Conservation (phyloP, 2,329 filamentous ascomycete species). For the Colletotrichum ledebouriae region DNA sequence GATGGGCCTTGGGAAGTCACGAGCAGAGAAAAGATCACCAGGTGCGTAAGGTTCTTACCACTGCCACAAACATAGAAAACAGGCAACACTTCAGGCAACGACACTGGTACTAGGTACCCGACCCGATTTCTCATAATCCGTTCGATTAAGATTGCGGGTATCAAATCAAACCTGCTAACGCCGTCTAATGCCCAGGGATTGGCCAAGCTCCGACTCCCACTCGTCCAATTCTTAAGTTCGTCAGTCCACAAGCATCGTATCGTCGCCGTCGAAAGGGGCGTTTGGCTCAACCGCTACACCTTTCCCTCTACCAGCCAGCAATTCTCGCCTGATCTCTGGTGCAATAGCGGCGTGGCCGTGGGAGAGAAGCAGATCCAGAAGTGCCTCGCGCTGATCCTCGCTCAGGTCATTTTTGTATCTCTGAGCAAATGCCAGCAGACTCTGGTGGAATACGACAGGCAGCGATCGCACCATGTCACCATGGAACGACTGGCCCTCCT, state of each 20-base stretch:
- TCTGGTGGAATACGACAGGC: slow-evolving; percentile 97
- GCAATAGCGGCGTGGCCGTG: slow-evolving; percentile 91
- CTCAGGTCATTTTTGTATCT: slow-evolving; percentile 96
- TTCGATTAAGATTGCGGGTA: slow-evolving; percentile 43
- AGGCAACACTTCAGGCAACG: background rate
- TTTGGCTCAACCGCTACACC: slow-evolving; percentile 77
- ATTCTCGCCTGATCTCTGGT: slow-evolving; percentile 89
- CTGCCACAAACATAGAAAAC: too few relatives aligned
- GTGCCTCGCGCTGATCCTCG: slow-evolving; percentile 91
- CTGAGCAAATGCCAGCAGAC: slow-evolving; percentile 90
- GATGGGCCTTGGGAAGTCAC: too few relatives aligned
- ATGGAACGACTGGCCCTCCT: slow-evolving; percentile 60
- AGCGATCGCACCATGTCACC: slow-evolving; percentile 72
- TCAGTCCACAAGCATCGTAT: slow-evolving; percentile 86
- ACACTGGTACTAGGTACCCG: too few relatives aligned
- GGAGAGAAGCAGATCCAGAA: slow-evolving; percentile 87
- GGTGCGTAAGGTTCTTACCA: too few relatives aligned
- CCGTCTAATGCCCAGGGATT: slow-evolving; percentile 40
- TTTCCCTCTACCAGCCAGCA: slow-evolving; percentile 88
- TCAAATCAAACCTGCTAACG: slow-evolving; percentile 44
- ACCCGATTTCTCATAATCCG: slow-evolving; percentile 36
- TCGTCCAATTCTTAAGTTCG: slow-evolving; percentile 42
- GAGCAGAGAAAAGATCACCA: too few relatives aligned
- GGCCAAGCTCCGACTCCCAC: slow-evolving; percentile 39
- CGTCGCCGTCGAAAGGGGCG: slow-evolving; percentile 78